Percentiles rank a stretch among this genome's conserved stretches.
Conservation (phyloP, 2,329 filamentous ascomycete species). For the Neoarthrinium moseri region DNA sequence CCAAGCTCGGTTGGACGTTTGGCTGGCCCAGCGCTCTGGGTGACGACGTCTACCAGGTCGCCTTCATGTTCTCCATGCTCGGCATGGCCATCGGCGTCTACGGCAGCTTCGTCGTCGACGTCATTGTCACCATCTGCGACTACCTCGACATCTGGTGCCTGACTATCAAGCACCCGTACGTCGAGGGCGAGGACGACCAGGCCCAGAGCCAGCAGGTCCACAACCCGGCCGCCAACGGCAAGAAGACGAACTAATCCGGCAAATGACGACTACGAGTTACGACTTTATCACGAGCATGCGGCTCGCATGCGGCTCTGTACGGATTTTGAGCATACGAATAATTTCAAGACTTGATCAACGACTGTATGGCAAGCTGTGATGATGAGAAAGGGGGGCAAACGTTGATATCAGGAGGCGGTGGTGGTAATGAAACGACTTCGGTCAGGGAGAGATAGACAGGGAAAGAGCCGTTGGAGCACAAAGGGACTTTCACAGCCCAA, state of each 20-base stretch:
- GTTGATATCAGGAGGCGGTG: too few relatives aligned
- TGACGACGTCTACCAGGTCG: slow-evolving; percentile 79
- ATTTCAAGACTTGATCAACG: too few relatives aligned
- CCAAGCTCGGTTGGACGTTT: slow-evolving; percentile 56
- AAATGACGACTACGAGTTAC: too few relatives aligned
- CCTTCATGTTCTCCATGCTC: slow-evolving; percentile 85
- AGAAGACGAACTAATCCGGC: slow-evolving; percentile 4
- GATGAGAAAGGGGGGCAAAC: too few relatives aligned
- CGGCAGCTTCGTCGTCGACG: slow-evolving; percentile 94
- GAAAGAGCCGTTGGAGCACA: too few relatives aligned
- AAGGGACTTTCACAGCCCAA: too few relatives aligned
- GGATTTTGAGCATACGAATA: too few relatives aligned
- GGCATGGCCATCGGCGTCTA: slow-evolving; percentile 88
- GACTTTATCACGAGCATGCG: too few relatives aligned
- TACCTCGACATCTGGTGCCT: slow-evolving; percentile 98
- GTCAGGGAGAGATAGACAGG: too few relatives aligned
- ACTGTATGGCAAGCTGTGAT: too few relatives aligned
- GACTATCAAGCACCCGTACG: slow-evolving; percentile 84
- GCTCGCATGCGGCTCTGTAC: too few relatives aligned
- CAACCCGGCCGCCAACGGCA: neutral
- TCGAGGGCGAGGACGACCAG: slow-evolving; percentile 46
- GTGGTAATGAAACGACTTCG: too few relatives aligned
- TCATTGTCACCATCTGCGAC: slow-evolving; percentile 97
- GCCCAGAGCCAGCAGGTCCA: slow-evolving; percentile 11
- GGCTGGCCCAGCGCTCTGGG: slow-evolving; percentile 79